Evolutionary conservation across 257 asterid species (phyloP).

Genomic region (Solanum rostratum): DNA sequence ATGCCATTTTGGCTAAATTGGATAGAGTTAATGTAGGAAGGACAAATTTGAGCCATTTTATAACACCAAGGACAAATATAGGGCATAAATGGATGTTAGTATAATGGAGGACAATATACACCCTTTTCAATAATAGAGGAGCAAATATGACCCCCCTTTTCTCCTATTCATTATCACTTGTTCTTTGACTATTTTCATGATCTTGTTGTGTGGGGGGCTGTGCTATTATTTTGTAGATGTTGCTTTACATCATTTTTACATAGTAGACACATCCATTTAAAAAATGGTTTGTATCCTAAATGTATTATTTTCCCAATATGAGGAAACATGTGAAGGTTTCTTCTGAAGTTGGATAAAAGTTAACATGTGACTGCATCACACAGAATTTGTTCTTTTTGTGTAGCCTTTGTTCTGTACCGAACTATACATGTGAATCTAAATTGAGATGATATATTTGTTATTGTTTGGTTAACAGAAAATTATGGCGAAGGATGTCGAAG

Average conservation of each 20-base stretch:
- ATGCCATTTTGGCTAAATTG: background rate
- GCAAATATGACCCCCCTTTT: background rate
- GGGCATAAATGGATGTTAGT: background rate
- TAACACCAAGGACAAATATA: background rate
- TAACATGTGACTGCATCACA: background rate
- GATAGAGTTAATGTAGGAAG: background rate
- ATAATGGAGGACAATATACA: background rate
- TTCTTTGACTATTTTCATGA: background rate
- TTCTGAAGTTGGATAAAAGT: background rate
- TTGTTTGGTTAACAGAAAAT: slow-evolving; percentile 33
- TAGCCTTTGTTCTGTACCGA: background rate
- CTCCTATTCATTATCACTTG: background rate
- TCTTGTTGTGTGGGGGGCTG: background rate
- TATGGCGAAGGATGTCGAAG: slow-evolving; percentile 29
- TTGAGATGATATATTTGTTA: background rate
- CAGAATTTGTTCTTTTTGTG: background rate
- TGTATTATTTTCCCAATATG: background rate
- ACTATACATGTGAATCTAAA: background rate
- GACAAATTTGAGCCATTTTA: background rate
- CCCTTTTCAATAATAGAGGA: background rate
- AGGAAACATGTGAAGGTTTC: background rate
- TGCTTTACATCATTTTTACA: background rate
- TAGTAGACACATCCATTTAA: background rate
- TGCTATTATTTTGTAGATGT: background rate
- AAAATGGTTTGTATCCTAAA: background rate